Evolutionary conservation across 805 yeast species (phyloP), one percentile per base, ranked within the genome.

Genomic region (Metschnikowia koreensis): DNA sequence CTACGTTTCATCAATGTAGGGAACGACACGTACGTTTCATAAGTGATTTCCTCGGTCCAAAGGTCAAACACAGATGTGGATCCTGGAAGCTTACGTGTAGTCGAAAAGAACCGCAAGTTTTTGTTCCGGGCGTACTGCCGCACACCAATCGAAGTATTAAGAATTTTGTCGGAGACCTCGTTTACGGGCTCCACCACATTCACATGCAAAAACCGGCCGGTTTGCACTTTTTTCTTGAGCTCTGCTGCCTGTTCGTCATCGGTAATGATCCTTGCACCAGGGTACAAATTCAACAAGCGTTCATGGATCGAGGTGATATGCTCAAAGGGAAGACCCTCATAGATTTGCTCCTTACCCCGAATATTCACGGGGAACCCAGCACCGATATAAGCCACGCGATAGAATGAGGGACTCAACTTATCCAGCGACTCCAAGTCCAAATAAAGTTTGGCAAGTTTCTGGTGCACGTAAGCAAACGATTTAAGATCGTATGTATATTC

Each of bases 31-130:
- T 66, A 73, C 0, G 96, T 87, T 56, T 83, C 89, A 71, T 83
- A 90, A 1, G 88, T 84, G 8, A 87, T 81, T 68, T 90, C 96
- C 63, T 90, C 96, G 16, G 92, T 89, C 96, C 96, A 90, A 60
- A 90, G 71, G 61, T 89, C 90, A 48, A 81, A 77, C 8, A 87
- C 84, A 10, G 86, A 78, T 0, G 83, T 80, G 1, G 88, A 80
- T 5, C 93, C 92, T 1, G 93, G 89, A 47, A 89, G 68, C 60
- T 87, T 82, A 66, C 87, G 80, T 46, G 86, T 77, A 38, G 83
- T 81, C 5, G 88, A 80, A 70, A 90, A 90, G 53, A 80, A 79
- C 59, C 81, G 80, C 69, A 89, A 70, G 61, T 88, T 81, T 68
- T 84, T 84, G 67, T 89, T 85, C 59, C 88, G 84, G 60, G 88